Evolutionary conservation across 73 alveolate genomes (phyloP).

Genomic region (Tetrahymena elliotti): DNA sequence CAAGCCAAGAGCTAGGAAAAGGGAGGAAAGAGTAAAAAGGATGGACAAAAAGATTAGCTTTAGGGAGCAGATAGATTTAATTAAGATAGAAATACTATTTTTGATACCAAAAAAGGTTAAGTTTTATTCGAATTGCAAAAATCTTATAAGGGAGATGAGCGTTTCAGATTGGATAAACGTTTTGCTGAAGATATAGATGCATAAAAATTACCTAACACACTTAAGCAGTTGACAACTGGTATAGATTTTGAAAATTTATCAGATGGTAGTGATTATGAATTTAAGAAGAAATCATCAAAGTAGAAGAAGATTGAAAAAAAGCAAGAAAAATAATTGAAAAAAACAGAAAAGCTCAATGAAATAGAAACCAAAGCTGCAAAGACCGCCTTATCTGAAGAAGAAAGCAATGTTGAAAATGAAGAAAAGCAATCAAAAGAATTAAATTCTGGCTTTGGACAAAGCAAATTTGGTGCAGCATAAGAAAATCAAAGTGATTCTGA

Average conservation of each 20-base stretch:
- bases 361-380: neutral
- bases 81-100: neutral
- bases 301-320: neutral
- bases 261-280: neutral
- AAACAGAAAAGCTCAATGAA: neutral
- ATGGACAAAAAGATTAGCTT: neutral
- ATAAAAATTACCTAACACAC: slow-evolving; percentile 4
- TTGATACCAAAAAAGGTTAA: slow-evolving; percentile 18
- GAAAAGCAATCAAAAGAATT: neutral
- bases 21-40: neutral
- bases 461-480: neutral
- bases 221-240: neutral
- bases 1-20: neutral
- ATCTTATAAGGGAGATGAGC: slow-evolving; percentile 36
- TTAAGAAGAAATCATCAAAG: neutral
- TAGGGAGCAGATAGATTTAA: neutral
- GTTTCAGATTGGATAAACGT: slow-evolving; percentile 22
- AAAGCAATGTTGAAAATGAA: neutral
- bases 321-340: neutral
- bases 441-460: neutral
- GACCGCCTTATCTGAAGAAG: neutral
- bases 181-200: slow-evolving; percentile 33
- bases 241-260: neutral
- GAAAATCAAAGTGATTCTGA: neutral
- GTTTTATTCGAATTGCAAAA: slow-evolving; percentile 35